Evolutionary conservation across 768 basidiomycete genomes (phyloP).

Genomic region (Lactarius pseudohatsudake): DNA sequence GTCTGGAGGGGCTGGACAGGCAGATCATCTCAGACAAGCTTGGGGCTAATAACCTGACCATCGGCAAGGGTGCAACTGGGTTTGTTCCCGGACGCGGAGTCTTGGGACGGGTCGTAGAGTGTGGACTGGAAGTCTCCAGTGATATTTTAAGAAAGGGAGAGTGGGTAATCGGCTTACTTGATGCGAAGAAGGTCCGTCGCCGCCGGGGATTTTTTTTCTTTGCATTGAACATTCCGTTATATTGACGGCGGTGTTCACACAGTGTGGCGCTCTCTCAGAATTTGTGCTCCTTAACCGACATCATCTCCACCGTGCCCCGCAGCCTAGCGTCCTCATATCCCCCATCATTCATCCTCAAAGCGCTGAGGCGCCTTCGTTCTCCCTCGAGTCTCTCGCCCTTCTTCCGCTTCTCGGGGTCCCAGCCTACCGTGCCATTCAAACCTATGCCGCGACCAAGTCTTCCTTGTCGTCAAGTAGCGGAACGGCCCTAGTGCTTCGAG

Average conservation of each 20-base stretch:
- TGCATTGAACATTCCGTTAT: constrained; percentile 19
- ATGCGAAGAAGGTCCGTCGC: constrained; percentile 67
- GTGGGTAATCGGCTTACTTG: constrained; percentile 81
- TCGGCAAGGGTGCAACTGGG: constrained; percentile 41
- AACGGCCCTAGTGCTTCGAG: constrained; percentile 61
- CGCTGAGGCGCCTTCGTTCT: constrained; percentile 19
- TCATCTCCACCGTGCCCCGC: constrained; percentile 69
- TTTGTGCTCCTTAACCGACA: constrained; percentile 83
- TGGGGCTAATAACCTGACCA: constrained; percentile 31
- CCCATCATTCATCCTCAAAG: constrained; percentile 33
- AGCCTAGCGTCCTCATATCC: constrained; percentile 39
- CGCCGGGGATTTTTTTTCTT: constrained; percentile 18
- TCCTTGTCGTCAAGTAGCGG: constrained; percentile 29
- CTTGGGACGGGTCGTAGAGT: constrained; percentile 79
- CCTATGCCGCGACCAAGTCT: constrained; percentile 34
- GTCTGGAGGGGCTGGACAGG: constrained; percentile 71
- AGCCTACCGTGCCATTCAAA: constrained; percentile 80
- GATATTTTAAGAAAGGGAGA: constrained; percentile 70
- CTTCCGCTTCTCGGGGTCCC: constrained; percentile 76
- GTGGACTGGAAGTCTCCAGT: constrained; percentile 73
- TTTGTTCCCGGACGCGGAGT: constrained; percentile 88
- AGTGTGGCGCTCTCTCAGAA: constrained; percentile 89
- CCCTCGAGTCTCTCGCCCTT: constrained; percentile 53
- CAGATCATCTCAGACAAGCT: constrained; percentile 56
- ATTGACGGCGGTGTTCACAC: constrained; percentile 23